phyloP scores from a whole-genome alignment of 169 alveolate genomes.

The Plasmodium cynomolgi region DNA sequence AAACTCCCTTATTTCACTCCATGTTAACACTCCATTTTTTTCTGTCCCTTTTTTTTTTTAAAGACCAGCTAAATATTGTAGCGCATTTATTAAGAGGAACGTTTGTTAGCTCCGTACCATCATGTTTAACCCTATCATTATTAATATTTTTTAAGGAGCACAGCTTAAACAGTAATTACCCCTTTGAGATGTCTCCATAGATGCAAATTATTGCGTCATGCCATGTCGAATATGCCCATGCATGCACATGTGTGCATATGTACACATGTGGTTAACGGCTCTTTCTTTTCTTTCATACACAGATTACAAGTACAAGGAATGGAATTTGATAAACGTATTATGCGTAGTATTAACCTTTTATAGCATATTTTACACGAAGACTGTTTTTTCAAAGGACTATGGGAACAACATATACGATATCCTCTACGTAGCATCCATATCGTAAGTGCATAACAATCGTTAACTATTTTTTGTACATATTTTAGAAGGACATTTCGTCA shows the following conservation, averaged over 20 bases:
- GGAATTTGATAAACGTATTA: conserved; percentile 56
- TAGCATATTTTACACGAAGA: conserved; percentile 65
- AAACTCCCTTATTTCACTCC: conserved; percentile 2
- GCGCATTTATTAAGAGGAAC: conserved; percentile 72
- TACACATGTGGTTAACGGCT: background rate
- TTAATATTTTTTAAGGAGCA: conserved; percentile 67
- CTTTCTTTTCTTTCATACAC: background rate
- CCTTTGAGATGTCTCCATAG: background rate
- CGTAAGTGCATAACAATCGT: conserved; percentile 37
- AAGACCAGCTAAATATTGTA: conserved; percentile 72
- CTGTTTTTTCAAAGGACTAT: conserved; percentile 69
- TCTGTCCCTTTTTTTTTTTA: conserved; percentile 7
- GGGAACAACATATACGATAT: conserved; percentile 69
- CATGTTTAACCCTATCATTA: conserved; percentile 66
- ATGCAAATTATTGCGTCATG: conserved; percentile 2
- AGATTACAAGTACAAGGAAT: conserved; percentile 70
- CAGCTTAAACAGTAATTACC: conserved; percentile 43
- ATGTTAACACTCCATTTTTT: background rate
- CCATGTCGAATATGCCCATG: background rate
- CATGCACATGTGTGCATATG: background rate
- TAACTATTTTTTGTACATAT: conserved; percentile 6
- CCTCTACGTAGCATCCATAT: conserved; percentile 60
- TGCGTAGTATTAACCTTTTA: conserved; percentile 65
- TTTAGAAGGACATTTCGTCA: background rate
- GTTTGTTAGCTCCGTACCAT: conserved; percentile 74